These are phyloP conservation scores for Stephanodiscus triporus DNA, from an alignment of 108 stramenopile genomes.

Conservation along the genomic window DNA sequence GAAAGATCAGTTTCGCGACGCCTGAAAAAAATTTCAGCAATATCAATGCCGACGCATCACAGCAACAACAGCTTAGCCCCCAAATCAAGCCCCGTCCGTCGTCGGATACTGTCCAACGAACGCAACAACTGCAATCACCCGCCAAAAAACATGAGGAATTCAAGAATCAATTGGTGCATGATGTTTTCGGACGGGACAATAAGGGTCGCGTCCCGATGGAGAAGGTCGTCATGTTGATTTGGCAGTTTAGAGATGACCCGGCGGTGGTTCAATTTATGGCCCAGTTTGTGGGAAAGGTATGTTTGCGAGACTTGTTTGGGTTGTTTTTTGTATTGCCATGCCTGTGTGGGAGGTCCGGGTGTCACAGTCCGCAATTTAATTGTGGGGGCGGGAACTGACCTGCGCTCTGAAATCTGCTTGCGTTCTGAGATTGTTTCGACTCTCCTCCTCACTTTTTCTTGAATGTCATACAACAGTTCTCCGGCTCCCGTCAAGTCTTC, in stretches of 20 bases:
- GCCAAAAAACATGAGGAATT: constrained; percentile 48
- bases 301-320: constrained; percentile 1
- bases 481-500: constrained; percentile 95
- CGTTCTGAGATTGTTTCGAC: not conserved
- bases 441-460: constrained; percentile 13
- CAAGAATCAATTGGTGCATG: constrained; percentile 72
- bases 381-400: not conserved
- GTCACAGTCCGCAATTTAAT: not conserved
- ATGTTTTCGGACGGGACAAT: constrained; percentile 78
- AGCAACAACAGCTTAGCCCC: not conserved
- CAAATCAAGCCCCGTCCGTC: not conserved
- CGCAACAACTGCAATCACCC: not conserved
- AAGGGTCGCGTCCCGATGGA: constrained; percentile 89
- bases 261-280: constrained; percentile 92
- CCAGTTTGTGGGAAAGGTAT: constrained; percentile 89
- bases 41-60: not conserved
- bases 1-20: not conserved
- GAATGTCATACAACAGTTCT: constrained; percentile 60
- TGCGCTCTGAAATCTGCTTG: not conserved
- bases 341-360: not conserved
- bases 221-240: constrained; percentile 95
- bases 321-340: constrained; percentile 3
- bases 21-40: not conserved
- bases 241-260: constrained; percentile 93
- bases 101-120: not conserved